Conservation (phyloP, 768 basidiomycete species). For the Mycena kentingensis region DNA sequence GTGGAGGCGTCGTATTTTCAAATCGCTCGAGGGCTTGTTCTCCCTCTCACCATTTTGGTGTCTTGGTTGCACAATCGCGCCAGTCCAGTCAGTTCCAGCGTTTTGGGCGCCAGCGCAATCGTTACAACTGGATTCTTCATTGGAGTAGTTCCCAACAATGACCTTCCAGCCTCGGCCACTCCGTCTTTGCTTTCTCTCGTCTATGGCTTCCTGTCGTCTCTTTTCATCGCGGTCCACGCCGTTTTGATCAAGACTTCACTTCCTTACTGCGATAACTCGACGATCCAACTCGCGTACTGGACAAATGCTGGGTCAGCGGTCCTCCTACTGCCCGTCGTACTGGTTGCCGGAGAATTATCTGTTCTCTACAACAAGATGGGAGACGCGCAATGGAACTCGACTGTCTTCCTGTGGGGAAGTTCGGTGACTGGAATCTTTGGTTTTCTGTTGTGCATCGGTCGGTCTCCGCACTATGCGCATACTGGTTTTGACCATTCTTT, state of each 20-base stretch:
- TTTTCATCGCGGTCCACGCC: constrained; percentile 76
- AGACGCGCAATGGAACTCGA: constrained; percentile 48
- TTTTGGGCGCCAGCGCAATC: constrained; percentile 58
- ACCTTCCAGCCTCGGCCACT: constrained; percentile 41
- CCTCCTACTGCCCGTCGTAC: constrained; percentile 62
- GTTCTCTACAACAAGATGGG: constrained; percentile 42
- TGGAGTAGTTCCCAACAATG: constrained; percentile 63
- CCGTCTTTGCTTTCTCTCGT: constrained; percentile 62
- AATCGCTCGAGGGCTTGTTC: constrained; percentile 83
- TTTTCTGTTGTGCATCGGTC: constrained; percentile 72
- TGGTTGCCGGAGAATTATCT: constrained; percentile 55
- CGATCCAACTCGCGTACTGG: constrained; percentile 78
- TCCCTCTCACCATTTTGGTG: constrained; percentile 79
- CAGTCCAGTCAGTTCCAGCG: constrained; percentile 48
- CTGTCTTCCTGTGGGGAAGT: constrained; percentile 63
- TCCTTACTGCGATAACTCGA: constrained; percentile 67
- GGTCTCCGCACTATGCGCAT: not conserved
- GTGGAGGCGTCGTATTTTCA: constrained; percentile 85
- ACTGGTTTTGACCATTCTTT: not conserved
- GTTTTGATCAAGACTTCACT: constrained; percentile 75
- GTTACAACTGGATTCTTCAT: constrained; percentile 80
- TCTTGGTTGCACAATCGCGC: constrained; percentile 61
- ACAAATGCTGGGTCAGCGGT: constrained; percentile 70
- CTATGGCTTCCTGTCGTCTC: constrained; percentile 71
- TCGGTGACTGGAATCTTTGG: constrained; percentile 76